Percentiles rank a stretch among this genome's conserved stretches.
These are phyloP conservation scores for Mucor plumbeus DNA, from an alignment of 371 early-diverging fungal genomes.

Conservation along the genomic window DNA sequence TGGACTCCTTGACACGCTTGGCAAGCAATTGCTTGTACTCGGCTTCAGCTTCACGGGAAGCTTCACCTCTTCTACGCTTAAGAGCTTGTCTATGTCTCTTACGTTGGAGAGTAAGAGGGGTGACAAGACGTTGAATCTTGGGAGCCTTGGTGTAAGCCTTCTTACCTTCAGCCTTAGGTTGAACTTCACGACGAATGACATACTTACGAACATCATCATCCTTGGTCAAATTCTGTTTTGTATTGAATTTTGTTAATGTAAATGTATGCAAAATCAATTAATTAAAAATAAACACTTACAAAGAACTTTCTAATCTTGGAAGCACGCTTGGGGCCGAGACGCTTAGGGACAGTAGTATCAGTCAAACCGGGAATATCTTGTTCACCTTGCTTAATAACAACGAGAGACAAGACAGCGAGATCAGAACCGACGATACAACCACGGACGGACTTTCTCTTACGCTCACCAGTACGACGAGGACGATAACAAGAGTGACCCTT, in stretches of 20 bases:
- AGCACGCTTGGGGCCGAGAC: conserved; percentile 99
- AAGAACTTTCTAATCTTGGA: conserved; percentile 99
- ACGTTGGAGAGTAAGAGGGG: conserved; percentile 95
- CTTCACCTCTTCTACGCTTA: conserved; percentile 83
- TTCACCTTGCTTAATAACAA: conserved; percentile 97
- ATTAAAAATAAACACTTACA: conserved; percentile 49
- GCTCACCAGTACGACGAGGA: conserved; percentile 97
- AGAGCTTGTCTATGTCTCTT: conserved; percentile 85
- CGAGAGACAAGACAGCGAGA: conserved; percentile 93
- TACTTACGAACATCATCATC: conserved; percentile 98
- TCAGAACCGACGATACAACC: conserved; percentile 99
- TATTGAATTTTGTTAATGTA: not conserved
- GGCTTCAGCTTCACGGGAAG: conserved; percentile 86
- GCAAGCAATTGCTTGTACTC: conserved; percentile 94
- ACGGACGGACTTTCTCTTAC: conserved; percentile 99
- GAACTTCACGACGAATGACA: conserved; percentile 96
- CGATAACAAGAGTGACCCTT: conserved; percentile 99
- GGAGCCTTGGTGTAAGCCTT: conserved; percentile 95
- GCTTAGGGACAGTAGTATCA: conserved; percentile 91
- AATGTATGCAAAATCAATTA: not conserved
- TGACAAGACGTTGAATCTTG: conserved; percentile 98
- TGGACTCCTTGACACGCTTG: conserved; percentile 91
- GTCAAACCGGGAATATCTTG: conserved; percentile 96
- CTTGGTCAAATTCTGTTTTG: conserved; percentile 79
- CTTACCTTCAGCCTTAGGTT: conserved; percentile 86